These are phyloP conservation scores for Murraya koenigii DNA, from an alignment of 345 rosid genomes.

Conservation along the genomic window DNA sequence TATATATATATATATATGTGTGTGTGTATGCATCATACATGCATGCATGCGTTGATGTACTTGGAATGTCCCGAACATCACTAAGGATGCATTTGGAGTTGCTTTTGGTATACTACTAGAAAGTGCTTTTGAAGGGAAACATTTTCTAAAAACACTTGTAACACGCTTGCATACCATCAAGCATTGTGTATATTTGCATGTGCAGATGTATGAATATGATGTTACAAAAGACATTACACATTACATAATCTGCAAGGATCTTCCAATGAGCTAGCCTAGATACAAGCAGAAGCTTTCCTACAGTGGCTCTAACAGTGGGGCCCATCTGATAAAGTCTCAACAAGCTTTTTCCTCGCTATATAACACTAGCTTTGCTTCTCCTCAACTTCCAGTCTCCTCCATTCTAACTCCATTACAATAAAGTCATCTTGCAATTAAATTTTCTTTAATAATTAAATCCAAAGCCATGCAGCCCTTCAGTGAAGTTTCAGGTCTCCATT, in stretches of 20 bases:
- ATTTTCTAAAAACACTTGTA: no score
- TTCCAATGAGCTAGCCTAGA: conserved; percentile 11
- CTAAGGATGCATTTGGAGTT: not conserved
- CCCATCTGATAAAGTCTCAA: conserved; percentile 17
- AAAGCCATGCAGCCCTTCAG: conserved; percentile 52
- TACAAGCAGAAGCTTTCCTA: conserved; percentile 8
- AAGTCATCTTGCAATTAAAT: not conserved
- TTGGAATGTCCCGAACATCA: no score
- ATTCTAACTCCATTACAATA: conserved; percentile 19
- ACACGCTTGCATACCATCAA: no score
- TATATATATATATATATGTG: not conserved
- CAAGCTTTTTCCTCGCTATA: conserved; percentile 45
- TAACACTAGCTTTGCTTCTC: conserved; percentile 31
- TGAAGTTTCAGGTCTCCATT: conserved; percentile 53
- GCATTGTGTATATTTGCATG: not conserved
- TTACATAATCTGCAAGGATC: conserved; percentile 38
- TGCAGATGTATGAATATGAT: not conserved
- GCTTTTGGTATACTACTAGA: not conserved
- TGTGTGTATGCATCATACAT: conserved; percentile 26
- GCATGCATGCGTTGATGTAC: not conserved
- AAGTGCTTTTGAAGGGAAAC: no score
- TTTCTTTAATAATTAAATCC: not conserved
- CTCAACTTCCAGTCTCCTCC: conserved; percentile 24
- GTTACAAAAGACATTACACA: conserved; percentile 12
- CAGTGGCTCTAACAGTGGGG: conserved; percentile 37